Percentiles rank a stretch among this genome's conserved stretches.
phyloP scores from a whole-genome alignment of 108 stramenopile species.

The Skeletonema menzelii region DNA sequence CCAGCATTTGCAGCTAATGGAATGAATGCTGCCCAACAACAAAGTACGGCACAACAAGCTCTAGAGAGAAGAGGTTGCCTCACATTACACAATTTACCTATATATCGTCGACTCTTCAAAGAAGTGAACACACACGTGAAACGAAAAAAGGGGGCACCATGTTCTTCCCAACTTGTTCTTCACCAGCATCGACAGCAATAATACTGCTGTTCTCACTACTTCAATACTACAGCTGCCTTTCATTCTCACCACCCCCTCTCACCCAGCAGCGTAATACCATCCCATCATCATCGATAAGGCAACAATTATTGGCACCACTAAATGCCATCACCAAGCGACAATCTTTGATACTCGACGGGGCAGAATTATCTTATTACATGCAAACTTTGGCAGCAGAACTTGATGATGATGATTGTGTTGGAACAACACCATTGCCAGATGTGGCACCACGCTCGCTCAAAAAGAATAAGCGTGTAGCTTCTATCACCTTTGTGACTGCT shows the following conservation, averaged over 20 bases:
- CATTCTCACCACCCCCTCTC: not conserved
- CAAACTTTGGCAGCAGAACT: not conserved
- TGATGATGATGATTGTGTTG: not conserved
- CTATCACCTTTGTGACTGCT: conserved; percentile 5
- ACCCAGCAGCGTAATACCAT: not conserved
- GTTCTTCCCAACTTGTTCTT: not conserved
- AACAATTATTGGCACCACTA: not conserved
- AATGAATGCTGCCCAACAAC: no score
- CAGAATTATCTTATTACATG: conserved; percentile 14
- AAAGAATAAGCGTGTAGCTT: conserved; percentile 9
- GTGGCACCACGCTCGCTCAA: conserved; percentile 8
- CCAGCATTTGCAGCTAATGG: no score
- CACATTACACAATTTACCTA: no score
- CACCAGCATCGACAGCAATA: no score
- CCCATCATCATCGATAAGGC: no score
- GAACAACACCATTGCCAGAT: not conserved
- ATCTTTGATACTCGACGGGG: conserved; percentile 13
- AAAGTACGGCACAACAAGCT: no score
- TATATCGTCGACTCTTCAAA: no score
- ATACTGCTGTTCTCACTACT: not conserved
- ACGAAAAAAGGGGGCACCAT: not conserved
- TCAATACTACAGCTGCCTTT: not conserved
- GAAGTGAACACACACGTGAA: no score
- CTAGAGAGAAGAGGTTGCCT: no score
- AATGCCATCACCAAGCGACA: conserved; percentile 12